phyloP scores from a whole-genome alignment of 345 rosid species.

The Pistacia vera region DNA sequence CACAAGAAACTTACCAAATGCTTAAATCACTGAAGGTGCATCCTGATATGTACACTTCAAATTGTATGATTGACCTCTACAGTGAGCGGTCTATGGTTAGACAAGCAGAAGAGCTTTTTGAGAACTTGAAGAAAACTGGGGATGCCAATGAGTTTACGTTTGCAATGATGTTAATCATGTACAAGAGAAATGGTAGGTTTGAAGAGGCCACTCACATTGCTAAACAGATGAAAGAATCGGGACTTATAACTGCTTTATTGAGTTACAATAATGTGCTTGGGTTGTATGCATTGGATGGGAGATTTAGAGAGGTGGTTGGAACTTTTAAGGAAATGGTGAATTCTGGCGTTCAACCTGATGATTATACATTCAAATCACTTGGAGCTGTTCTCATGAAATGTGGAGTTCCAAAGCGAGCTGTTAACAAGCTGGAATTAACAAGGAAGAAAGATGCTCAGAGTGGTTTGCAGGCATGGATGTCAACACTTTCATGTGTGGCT shows the following conservation, averaged over 20 bases:
- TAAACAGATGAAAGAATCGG: conserved; percentile 61
- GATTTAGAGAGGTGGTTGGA: conserved; percentile 62
- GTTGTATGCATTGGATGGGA: conserved; percentile 72
- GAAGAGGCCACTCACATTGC: conserved; percentile 72
- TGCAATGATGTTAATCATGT: conserved; percentile 88
- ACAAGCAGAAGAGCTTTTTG: conserved; percentile 63
- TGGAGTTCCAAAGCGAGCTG: conserved; percentile 68
- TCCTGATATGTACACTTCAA: conserved; percentile 66
- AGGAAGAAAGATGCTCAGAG: conserved; percentile 49
- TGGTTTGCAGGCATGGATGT: conserved; percentile 61
- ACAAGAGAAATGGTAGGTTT: conserved; percentile 70
- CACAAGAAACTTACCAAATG: conserved; percentile 68
- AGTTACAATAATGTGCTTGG: conserved; percentile 73
- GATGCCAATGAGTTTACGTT: conserved; percentile 79
- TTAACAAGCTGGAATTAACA: conserved; percentile 48
- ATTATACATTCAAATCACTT: conserved; percentile 64
- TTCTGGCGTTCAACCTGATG: conserved; percentile 55
- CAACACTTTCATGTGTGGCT: conserved; percentile 55
- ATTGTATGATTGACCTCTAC: conserved; percentile 90
- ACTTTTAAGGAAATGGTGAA: conserved; percentile 71
- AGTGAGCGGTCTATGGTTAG: conserved; percentile 70
- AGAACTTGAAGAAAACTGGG: conserved; percentile 59
- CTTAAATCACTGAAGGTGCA: conserved; percentile 40
- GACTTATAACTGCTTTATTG: conserved; percentile 58
- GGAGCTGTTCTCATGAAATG: conserved; percentile 63